These are phyloP conservation scores for Phytophthora palmivora DNA, from an alignment of 352 stramenopile genomes.

Conservation along the genomic window DNA sequence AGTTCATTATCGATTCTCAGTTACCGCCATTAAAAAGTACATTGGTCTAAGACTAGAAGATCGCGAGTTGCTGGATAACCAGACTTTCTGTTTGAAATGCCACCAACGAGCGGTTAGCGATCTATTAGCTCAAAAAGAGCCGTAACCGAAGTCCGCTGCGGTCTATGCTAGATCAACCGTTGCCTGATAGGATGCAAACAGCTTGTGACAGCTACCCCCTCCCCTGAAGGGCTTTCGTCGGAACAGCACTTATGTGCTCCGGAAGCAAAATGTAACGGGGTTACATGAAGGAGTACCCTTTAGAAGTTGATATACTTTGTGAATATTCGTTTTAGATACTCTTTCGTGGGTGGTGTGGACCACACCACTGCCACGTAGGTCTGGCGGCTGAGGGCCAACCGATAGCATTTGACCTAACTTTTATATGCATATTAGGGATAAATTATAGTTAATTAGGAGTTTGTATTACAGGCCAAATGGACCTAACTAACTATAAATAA, in stretches of 20 bases:
- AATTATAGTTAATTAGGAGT: no score
- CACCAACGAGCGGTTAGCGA: not conserved
- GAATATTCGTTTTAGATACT: no score
- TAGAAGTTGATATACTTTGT: no score
- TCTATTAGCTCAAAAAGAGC: not conserved
- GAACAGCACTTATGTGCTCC: not conserved
- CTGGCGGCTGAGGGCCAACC: no score
- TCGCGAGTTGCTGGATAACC: not conserved
- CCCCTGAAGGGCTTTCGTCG: not conserved
- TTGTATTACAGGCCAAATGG: no score
- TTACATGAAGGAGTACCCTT: no score
- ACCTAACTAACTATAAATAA: no score
- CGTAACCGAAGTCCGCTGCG: not conserved
- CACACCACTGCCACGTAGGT: no score
- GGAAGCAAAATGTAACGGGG: not conserved
- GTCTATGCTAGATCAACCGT: not conserved
- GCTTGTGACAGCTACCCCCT: not conserved
- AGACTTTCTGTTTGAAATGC: not conserved
- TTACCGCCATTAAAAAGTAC: not conserved
- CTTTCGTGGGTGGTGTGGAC: no score
- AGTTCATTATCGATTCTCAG: no score
- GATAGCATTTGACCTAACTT: no score
- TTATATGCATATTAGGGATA: no score
- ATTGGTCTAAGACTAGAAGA: not conserved
- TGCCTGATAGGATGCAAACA: not conserved